Conservation (phyloP, 306 rosid genomes). For the Cucurbita ficifolia region DNA sequence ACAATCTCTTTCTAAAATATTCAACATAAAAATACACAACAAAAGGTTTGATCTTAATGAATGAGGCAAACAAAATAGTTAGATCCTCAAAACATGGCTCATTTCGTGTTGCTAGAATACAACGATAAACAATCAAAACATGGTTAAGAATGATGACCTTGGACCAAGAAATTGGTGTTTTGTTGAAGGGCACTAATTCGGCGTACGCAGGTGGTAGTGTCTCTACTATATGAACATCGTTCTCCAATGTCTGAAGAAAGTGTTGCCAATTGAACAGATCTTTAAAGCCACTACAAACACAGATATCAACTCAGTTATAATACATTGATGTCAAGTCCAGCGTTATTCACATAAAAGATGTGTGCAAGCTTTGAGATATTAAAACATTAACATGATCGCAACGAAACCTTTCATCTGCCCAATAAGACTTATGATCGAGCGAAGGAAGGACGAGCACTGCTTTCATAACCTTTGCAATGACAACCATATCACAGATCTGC, state of each 20-base stretch:
- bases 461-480: conserved; percentile 81
- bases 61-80: not conserved
- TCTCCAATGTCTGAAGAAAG: conserved; percentile 63
- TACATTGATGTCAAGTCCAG: no score
- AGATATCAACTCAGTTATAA: not conserved
- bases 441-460: conserved; percentile 93
- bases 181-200: conserved; percentile 54
- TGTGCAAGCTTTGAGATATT: no score
- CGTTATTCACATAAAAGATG: no score
- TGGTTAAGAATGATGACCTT: conserved; percentile 33
- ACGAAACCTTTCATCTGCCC: conserved; percentile 94
- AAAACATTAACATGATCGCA: not conserved
- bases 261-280: conserved; percentile 92
- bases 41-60: not conserved
- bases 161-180: conserved; percentile 93
- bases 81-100: not conserved
- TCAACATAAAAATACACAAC: not conserved
- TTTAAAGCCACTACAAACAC: conserved; percentile 69
- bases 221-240: conserved; percentile 80
- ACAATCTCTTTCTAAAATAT: not conserved
- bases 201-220: conserved; percentile 53
- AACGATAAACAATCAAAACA: no score
- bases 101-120: not conserved
- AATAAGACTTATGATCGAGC: conserved; percentile 83
- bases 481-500: conserved; percentile 99